Conservation (phyloP, 2,329 filamentous ascomycete genomes). For the Microcera coccophila region DNA sequence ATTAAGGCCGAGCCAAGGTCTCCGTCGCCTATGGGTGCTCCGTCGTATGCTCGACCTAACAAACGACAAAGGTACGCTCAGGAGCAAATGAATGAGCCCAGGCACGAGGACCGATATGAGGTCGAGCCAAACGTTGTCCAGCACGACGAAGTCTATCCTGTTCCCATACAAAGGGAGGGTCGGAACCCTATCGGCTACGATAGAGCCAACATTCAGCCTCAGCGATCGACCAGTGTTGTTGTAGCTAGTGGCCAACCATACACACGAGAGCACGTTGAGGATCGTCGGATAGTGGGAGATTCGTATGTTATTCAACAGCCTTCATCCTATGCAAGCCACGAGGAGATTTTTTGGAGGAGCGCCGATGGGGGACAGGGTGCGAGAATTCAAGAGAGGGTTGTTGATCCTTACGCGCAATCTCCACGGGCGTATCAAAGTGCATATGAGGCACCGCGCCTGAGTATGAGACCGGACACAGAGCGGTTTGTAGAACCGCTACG, state of each 20-base stretch:
- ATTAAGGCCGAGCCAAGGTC: constrained; percentile 65
- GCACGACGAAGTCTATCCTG: constrained; percentile 31
- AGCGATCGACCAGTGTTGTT: constrained; percentile 22
- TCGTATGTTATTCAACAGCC: constrained; percentile 34
- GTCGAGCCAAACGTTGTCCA: constrained; percentile 36
- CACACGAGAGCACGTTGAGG: constrained; percentile 32
- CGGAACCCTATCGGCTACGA: constrained; percentile 35
- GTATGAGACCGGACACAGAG: constrained; percentile 47
- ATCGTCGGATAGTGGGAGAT: constrained; percentile 28
- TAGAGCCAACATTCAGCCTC: constrained; percentile 19
- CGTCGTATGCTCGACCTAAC: constrained; percentile 51
- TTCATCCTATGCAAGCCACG: constrained; percentile 35
- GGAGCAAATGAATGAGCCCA: constrained; percentile 33
- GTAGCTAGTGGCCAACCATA: constrained; percentile 30
- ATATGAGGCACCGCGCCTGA: constrained; percentile 42
- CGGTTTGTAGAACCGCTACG: constrained; percentile 50
- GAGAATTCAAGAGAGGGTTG: constrained; percentile 39
- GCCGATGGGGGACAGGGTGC: constrained; percentile 38
- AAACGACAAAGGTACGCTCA: constrained; percentile 53
- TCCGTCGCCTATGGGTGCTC: constrained; percentile 54
- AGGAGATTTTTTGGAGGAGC: constrained; percentile 15
- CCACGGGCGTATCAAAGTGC: constrained; percentile 44
- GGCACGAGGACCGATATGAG: constrained; percentile 38
- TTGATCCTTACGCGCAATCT: constrained; percentile 39
- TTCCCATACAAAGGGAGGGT: constrained; percentile 28